Percentiles rank a stretch among this genome's conserved stretches.
These are phyloP conservation scores for Torulaspora indica DNA, from an alignment of 805 yeast species.

Conservation along the genomic window DNA sequence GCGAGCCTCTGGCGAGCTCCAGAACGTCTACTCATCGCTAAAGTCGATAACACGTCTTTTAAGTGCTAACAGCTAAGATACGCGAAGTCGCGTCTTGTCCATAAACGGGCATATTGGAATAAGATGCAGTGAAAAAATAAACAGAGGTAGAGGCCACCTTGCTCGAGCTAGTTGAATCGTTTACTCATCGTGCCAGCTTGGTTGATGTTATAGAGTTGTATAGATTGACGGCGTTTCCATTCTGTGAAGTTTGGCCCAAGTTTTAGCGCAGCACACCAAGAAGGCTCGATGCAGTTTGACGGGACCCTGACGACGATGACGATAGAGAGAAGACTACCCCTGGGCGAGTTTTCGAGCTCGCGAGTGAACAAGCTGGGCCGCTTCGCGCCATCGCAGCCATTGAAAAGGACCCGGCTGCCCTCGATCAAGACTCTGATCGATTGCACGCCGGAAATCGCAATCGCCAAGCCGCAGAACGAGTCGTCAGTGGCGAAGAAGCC, in stretches of 20 bases:
- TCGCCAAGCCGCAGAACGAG: not conserved
- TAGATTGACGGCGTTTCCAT: not conserved
- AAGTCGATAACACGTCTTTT: not conserved
- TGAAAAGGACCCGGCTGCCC: slow-evolving; percentile 15
- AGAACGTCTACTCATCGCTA: not conserved
- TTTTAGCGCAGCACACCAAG: not conserved
- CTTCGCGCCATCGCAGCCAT: slow-evolving; percentile 1
- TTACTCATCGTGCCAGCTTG: not conserved
- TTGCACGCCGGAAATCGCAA: slow-evolving; percentile 5
- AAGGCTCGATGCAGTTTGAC: slow-evolving; percentile 1
- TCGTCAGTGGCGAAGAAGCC: not conserved
- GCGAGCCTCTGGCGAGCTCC: not conserved
- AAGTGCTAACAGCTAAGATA: not conserved
- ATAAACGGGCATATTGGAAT: slow-evolving; percentile 9
- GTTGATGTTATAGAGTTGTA: slow-evolving; percentile 2
- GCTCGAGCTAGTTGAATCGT: not conserved
- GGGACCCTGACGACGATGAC: slow-evolving; percentile 17
- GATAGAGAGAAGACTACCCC: slow-evolving; percentile 25
- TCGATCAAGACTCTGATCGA: slow-evolving; percentile 22
- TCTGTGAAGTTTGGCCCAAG: not conserved
- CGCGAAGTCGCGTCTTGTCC: slow-evolving; percentile 16
- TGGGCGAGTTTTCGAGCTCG: slow-evolving; percentile 28
- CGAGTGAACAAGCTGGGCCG: slow-evolving; percentile 22
- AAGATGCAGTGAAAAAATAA: slow-evolving; percentile 4
- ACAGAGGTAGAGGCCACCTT: not conserved